These are phyloP conservation scores for Chaetomium sp. DNA, from an alignment of 2,329 filamentous ascomycete species.

Conservation along the genomic window DNA sequence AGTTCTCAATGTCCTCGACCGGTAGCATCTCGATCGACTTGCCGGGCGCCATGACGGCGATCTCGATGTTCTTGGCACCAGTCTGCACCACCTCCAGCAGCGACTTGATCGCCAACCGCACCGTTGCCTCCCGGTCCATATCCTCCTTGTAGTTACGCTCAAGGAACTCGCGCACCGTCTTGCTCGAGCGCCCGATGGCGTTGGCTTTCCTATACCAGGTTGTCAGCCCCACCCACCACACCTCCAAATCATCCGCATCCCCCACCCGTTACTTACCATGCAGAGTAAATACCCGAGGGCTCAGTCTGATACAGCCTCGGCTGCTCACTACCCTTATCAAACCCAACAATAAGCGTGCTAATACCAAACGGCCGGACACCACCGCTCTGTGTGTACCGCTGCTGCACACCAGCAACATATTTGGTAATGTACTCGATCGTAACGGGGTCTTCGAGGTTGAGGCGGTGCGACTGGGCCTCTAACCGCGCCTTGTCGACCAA, in stretches of 20 bases:
- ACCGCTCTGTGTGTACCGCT: slow-evolving; percentile 97
- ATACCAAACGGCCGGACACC: slow-evolving; percentile 98
- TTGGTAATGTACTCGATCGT: slow-evolving; percentile 99
- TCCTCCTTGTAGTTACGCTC: slow-evolving; percentile 98
- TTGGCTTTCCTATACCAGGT: slow-evolving; percentile 79
- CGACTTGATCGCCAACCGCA: slow-evolving; percentile 96
- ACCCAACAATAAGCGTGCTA: slow-evolving; percentile 96
- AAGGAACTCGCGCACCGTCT: slow-evolving; percentile 97
- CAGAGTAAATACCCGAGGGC: slow-evolving; percentile 98
- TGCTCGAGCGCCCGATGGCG: slow-evolving; percentile 95
- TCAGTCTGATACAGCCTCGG: slow-evolving; percentile 96
- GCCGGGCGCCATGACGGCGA: slow-evolving; percentile 93
- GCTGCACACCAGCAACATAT: slow-evolving; percentile 95
- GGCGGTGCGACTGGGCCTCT: slow-evolving; percentile 93
- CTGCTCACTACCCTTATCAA: slow-evolving; percentile 84
- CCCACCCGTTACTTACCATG: slow-evolving; percentile 64
- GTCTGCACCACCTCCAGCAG: slow-evolving; percentile 97
- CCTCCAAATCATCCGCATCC: no score
- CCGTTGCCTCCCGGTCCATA: slow-evolving; percentile 93
- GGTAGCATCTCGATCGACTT: slow-evolving; percentile 89
- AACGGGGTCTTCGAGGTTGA: slow-evolving; percentile 95
- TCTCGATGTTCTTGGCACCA: slow-evolving; percentile 99
- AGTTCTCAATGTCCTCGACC: slow-evolving; percentile 91
- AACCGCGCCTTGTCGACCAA: slow-evolving; percentile 96
- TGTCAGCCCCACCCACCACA: background rate